Percentiles rank a stretch among this genome's conserved stretches.
phyloP scores from a whole-genome alignment of 768 basidiomycete species.

The Roridomyces roridus region DNA sequence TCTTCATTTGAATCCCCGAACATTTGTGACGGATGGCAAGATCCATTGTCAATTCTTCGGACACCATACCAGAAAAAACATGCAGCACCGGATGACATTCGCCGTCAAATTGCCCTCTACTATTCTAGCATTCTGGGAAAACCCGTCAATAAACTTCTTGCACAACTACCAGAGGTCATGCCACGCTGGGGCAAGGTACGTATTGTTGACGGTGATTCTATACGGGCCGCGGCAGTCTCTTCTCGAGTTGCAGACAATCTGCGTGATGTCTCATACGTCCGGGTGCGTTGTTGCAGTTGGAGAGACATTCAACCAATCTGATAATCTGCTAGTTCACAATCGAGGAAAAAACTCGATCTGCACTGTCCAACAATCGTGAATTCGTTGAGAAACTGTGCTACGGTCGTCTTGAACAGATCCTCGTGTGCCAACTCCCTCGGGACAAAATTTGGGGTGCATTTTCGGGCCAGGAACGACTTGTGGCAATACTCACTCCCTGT shows the following conservation, averaged over 20 bases:
- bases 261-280: slow-evolving; percentile 24
- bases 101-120: slow-evolving; percentile 25
- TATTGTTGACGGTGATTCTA: slow-evolving; percentile 31
- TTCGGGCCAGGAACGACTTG: not conserved
- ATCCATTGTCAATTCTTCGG: slow-evolving; percentile 23
- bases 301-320: too few species aligned
- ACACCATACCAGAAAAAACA: slow-evolving; percentile 13
- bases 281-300: slow-evolving; percentile 14
- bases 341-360: slow-evolving; percentile 13
- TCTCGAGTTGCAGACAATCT: not conserved
- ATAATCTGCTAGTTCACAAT: not conserved
- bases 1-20: not conserved
- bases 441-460: not conserved
- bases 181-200: slow-evolving; percentile 32
- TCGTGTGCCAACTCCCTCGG: slow-evolving; percentile 11
- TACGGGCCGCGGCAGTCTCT: slow-evolving; percentile 4
- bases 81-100: slow-evolving; percentile 8
- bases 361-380: not conserved
- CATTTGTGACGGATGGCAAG: slow-evolving; percentile 7
- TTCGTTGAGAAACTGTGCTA: slow-evolving; percentile 6
- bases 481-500: slow-evolving; percentile 22
- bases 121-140: slow-evolving; percentile 15
- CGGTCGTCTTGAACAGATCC: slow-evolving; percentile 23
- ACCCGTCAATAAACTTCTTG: not conserved
- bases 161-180: slow-evolving; percentile 23